Base-by-base conservation (phyloP, 345 rosid species). In the Iberis pinnata region DNA sequence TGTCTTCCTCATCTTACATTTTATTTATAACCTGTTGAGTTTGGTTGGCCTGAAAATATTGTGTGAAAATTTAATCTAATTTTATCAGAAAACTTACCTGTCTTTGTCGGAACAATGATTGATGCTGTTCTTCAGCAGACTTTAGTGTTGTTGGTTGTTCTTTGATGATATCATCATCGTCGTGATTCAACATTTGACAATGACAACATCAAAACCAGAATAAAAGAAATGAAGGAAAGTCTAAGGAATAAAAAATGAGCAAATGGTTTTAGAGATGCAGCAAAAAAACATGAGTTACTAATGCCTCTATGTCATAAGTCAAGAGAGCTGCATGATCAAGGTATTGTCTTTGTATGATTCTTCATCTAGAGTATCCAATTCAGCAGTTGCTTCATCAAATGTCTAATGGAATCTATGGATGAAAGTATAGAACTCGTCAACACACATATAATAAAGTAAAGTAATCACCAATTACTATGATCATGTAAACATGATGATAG, bases 251-350 rank as follows among this genome's bases (percentile, higher is more conserved):
- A n/a, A n/a, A n/a, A n/a, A n/a, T n/a, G n/a, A n/a, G n/a, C n/a
- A n/a, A n/a, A n/a, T n/a, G n/a, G n/a, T n/a, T n/a, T n/a, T n/a
- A n/a, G n/a, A n/a, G n/a, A 5, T 8, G 0, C 47, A n/a, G 2
- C 18, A 49, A 41, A 14, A 14, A 16, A 38, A 15, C 22, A 47
- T 4, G n/a, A 25, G 12, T 46, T 13, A 12, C 18, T 46, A n/a
- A n/a, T 39, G 83, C 97, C 97, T 84, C 94, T 88, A 89, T 84
- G 42, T 89, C 94, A 24, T 95, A 89, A 41, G 97, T 89, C 97
- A 95, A 87, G 45, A 90, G 73, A 40, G 95, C 75, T 90, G 92
- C 98, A 84, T 90, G 73, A 87, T 90, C 83, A 90, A 73, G 48
- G 92, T 87, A 80, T 88, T 90, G 32, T 87, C 95, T 76, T 87